phyloP scores from a whole-genome alignment of 495 filamentous ascomycete species.

The Penicillium cataractarum region DNA sequence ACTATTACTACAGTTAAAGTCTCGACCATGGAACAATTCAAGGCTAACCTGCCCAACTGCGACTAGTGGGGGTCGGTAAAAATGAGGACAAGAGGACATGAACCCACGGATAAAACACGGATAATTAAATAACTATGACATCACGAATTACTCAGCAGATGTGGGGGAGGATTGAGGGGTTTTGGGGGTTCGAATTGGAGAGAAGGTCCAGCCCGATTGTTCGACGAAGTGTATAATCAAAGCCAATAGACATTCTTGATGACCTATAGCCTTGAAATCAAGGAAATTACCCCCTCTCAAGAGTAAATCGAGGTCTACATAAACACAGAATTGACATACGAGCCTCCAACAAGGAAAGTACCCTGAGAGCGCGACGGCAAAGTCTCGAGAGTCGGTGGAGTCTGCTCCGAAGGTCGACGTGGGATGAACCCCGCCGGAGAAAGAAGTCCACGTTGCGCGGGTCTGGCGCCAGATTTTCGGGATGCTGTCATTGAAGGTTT shows the following conservation, averaged over 20 bases:
- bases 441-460: background rate
- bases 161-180: background rate
- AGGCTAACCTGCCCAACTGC: background rate
- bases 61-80: constrained; percentile 12
- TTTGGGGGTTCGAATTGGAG: background rate
- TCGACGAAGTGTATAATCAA: background rate
- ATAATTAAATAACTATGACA: constrained; percentile 26
- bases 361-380: background rate
- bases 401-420: constrained; percentile 25
- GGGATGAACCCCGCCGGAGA: constrained; percentile 14
- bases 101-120: constrained; percentile 17
- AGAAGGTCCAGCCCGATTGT: background rate
- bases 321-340: background rate
- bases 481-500: background rate
- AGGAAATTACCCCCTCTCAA: background rate
- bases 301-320: background rate
- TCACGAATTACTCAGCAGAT: constrained; percentile 9
- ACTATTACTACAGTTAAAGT: background rate
- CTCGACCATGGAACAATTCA: background rate
- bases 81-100: background rate
- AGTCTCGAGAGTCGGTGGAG: constrained; percentile 27
- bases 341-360: background rate
- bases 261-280: background rate
- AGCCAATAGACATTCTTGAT: background rate
- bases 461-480: background rate